Percentiles rank a stretch among this genome's conserved stretches.
These are phyloP conservation scores for Malbranchea zuffiana DNA, from an alignment of 2,329 filamentous ascomycete species.

Conservation along the genomic window DNA sequence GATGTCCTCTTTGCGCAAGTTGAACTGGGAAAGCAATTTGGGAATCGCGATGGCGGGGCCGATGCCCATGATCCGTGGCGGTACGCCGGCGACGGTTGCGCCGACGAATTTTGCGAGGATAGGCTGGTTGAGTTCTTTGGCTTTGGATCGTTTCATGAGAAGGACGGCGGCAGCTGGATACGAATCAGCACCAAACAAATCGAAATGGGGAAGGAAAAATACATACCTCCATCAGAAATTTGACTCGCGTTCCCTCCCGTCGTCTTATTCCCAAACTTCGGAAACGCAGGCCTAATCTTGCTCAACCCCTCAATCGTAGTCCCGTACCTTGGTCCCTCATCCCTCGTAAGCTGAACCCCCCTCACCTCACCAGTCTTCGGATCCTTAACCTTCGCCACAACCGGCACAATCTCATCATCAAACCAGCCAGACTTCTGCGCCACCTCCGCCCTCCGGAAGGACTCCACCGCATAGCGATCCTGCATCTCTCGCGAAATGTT, in stretches of 20 bases:
- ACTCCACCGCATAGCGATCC: conserved; percentile 78
- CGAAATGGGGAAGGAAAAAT: neutral
- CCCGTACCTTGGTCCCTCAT: conserved; percentile 83
- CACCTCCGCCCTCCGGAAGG: conserved; percentile 72
- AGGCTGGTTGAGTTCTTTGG: conserved; percentile 76
- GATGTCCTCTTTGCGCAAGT: conserved; percentile 66
- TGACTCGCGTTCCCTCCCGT: conserved; percentile 93
- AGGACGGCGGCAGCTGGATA: conserved; percentile 39
- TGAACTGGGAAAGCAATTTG: conserved; percentile 75
- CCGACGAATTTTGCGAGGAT: conserved; percentile 73
- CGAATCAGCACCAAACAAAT: conserved; percentile 2
- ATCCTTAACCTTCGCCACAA: conserved; percentile 71
- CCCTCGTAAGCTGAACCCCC: conserved; percentile 66
- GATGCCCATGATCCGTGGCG: conserved; percentile 95
- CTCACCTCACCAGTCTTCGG: conserved; percentile 68
- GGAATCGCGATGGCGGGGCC: conserved; percentile 49
- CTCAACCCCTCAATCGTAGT: conserved; percentile 71
- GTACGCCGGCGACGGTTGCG: conserved; percentile 82
- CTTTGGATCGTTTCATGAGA: conserved; percentile 85
- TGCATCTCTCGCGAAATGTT: conserved; percentile 67
- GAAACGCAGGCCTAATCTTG: conserved; percentile 86
- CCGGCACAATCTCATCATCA: conserved; percentile 87
- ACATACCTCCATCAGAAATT: conserved; percentile 74
- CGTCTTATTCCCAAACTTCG: conserved; percentile 72
- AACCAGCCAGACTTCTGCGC: conserved; percentile 88